Evolutionary conservation across 768 basidiomycete genomes (phyloP).

Genomic region (Leccinellum rugosiceps): DNA sequence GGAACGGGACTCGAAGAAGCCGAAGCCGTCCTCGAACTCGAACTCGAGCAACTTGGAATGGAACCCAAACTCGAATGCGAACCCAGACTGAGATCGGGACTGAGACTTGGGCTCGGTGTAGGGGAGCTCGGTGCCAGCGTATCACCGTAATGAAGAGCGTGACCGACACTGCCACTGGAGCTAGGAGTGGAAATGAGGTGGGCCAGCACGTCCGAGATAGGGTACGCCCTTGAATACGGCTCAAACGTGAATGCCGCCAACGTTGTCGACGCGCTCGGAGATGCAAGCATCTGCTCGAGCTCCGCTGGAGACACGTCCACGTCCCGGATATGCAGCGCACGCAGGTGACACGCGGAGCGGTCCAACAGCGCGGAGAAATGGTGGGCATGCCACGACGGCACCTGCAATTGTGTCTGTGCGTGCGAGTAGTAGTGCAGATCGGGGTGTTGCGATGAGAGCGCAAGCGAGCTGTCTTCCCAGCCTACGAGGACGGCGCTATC

Average conservation of each 20-base stretch:
- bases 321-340: constrained; percentile 16
- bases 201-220: constrained; percentile 16
- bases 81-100: neutral
- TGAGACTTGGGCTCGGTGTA: neutral
- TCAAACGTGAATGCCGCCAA: constrained; percentile 23
- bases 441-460: constrained; percentile 5
- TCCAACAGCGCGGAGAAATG: constrained; percentile 23
- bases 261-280: constrained; percentile 15
- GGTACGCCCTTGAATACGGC: constrained; percentile 19
- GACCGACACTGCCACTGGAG: neutral
- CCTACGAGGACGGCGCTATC: constrained; percentile 18
- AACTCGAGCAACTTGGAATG: neutral
- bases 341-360: constrained; percentile 20
- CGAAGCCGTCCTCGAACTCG: neutral
- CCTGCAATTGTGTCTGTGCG: neutral
- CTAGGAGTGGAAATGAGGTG: constrained; percentile 3
- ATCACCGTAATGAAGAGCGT: neutral
- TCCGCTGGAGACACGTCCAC: constrained; percentile 24
- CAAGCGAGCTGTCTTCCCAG: constrained; percentile 10
- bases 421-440: constrained; percentile 5
- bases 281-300: constrained; percentile 17
- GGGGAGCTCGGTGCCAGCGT: neutral
- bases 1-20: neutral
- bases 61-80: neutral
- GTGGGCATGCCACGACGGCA: constrained; percentile 20